These are phyloP conservation scores for Venturia asperata DNA, from an alignment of 2,329 filamentous ascomycete genomes.

Conservation along the genomic window DNA sequence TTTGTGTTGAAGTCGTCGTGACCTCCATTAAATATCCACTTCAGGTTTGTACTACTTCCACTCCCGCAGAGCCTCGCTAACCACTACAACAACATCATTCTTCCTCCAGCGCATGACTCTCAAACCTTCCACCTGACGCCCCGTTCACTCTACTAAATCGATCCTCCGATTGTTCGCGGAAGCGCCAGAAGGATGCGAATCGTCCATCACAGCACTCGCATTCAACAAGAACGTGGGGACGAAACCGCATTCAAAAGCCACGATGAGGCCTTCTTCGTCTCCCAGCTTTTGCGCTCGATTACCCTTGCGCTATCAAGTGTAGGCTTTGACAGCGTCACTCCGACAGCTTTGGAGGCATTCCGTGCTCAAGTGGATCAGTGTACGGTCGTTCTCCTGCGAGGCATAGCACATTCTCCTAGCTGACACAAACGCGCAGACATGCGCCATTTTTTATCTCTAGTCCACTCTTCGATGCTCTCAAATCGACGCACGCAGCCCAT, in stretches of 20 bases:
- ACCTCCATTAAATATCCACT: neutral
- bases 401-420: constrained; percentile 17
- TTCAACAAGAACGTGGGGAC: constrained; percentile 1
- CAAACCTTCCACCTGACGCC: neutral
- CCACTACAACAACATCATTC: neutral
- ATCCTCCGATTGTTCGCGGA: neutral
- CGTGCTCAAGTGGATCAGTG: constrained; percentile 51
- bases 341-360: constrained; percentile 51
- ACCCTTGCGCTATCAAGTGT: constrained; percentile 43
- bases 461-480: constrained; percentile 52
- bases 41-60: neutral
- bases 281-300: constrained; percentile 50
- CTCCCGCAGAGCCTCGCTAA: neutral
- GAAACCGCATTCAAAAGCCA: constrained; percentile 5
- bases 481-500: constrained; percentile 50
- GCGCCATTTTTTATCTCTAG: constrained; percentile 45
- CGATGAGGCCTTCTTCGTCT: constrained; percentile 47
- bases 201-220: constrained; percentile 3
- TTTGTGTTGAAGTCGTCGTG: constrained; percentile 3
- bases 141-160: neutral
- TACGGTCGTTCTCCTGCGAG: constrained; percentile 32
- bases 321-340: constrained; percentile 50
- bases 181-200: neutral
- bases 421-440: constrained; percentile 38
- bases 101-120: neutral